Conservation (phyloP, 1,284 basidiomycete genomes). For the Fomitopsis schrenkii region DNA sequence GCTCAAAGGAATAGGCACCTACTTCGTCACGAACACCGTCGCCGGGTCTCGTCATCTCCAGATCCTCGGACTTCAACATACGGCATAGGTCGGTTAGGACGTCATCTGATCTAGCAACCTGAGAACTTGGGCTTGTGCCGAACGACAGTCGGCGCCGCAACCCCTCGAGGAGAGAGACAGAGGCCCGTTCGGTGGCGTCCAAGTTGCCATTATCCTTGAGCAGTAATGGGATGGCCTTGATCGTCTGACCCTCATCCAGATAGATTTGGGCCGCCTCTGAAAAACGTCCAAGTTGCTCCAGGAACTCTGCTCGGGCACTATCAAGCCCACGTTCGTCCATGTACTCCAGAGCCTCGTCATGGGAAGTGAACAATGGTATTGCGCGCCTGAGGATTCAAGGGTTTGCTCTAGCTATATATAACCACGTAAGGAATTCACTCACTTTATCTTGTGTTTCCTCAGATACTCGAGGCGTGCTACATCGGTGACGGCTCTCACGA, state of each 20-base stretch:
- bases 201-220: slow-evolving; percentile 29
- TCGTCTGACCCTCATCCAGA: slow-evolving; percentile 42
- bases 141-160: slow-evolving; percentile 26
- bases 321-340: slow-evolving; percentile 54
- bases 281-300: slow-evolving; percentile 40
- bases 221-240: slow-evolving; percentile 46
- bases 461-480: slow-evolving; percentile 52
- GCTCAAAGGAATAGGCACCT: not conserved
- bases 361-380: slow-evolving; percentile 39
- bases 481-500: slow-evolving; percentile 37
- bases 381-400: slow-evolving; percentile 35
- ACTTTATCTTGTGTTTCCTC: slow-evolving; percentile 41
- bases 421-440: slow-evolving; percentile 16
- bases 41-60: not conserved
- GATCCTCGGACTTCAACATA: not conserved
- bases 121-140: slow-evolving; percentile 12
- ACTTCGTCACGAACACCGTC: slow-evolving; percentile 17
- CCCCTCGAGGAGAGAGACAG: slow-evolving; percentile 20
- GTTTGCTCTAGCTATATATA: not conserved
- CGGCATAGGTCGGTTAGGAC: slow-evolving; percentile 10
- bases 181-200: slow-evolving; percentile 14
- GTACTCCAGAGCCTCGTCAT: slow-evolving; percentile 54
- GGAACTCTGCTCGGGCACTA: slow-evolving; percentile 42
- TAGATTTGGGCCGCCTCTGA: slow-evolving; percentile 56
- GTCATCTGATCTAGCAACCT: not conserved